Base-by-base conservation (phyloP, 78 protist species). In the Polysphondylium violaceum region DNA sequence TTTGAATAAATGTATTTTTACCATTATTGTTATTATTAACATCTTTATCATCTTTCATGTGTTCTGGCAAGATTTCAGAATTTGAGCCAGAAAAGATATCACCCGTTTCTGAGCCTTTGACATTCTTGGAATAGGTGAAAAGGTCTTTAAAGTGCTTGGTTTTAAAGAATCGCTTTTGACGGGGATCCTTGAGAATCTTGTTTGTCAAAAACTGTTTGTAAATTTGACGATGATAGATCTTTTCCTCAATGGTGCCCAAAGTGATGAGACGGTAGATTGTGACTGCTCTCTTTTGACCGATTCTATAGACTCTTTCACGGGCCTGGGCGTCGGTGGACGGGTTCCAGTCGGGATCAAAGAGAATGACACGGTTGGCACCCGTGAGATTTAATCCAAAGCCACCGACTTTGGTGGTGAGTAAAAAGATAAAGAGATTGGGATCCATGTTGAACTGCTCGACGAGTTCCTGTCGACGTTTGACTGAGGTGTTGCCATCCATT, bases 261-360 rank as follows among this genome's bases (percentile, higher is more conserved):
- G 94, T 88, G 19, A 97, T 53, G 0, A 97, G 56, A 29, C 99
- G 96, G 73, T 74, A 96, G 12, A 98, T 73, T 2, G 97, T 85
- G 41, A 98, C 99, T 0, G 72, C 27, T 11, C 88, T 65, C 92
- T 33, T 40, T 85, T 98, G 99, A 21, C 99, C 99, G 7, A 98
- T 83, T 33, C 99, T 94, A 95, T 97, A 97, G 1, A 98, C 98
- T 0, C 99, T 88, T 77, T 98, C 99, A 2, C 98, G 72, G 11
- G 99, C 99, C 69, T 98, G 99, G 40, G 56, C 21, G 27, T 96
- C 97, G 1, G 93, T 90, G 0, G 94, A 73, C 0, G 96, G 97
- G 31, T 96, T 96, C 99, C 99, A 98, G 85, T 98, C 99, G 1
- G 99, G 99, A 64, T 98, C 99, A 64, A 59, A 96, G 27, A 98